These are phyloP conservation scores for Sporothrix schenckii DNA, from an alignment of 2,329 filamentous ascomycete genomes.

Conservation along the genomic window DNA sequence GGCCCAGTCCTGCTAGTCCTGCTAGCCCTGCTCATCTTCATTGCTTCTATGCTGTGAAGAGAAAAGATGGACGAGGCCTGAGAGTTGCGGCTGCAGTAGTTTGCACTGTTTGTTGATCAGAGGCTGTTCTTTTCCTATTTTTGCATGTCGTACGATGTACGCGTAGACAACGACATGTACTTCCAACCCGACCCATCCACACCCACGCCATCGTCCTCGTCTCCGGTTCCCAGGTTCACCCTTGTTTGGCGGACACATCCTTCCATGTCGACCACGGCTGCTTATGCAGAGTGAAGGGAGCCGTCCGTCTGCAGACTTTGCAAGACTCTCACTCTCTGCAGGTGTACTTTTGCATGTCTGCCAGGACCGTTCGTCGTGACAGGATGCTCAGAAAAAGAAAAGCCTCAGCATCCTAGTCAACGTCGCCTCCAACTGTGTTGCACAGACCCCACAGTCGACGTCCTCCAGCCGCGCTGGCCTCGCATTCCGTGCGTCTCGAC, in stretches of 20 bases:
- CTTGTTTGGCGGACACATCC: background rate
- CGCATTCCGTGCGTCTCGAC: background rate
- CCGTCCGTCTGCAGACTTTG: background rate
- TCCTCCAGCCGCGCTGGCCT: background rate
- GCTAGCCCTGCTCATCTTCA: no score
- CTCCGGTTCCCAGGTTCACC: constrained; percentile 10
- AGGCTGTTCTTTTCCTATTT: no score
- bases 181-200: background rate
- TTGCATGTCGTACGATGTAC: no score
- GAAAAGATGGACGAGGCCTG: no score
- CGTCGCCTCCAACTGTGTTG: background rate
- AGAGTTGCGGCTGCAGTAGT: no score
- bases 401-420: background rate
- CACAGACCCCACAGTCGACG: no score
- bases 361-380: background rate
- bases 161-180: background rate
- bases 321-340: background rate
- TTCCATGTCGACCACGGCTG: background rate
- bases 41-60: no score
- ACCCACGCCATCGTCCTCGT: background rate
- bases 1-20: no score
- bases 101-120: no score
- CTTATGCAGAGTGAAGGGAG: background rate
- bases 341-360: background rate
- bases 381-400: background rate